Percentiles rank a stretch among this genome's conserved stretches.
Conservation (phyloP, 306 rosid species). For the Crotalaria pallida region DNA sequence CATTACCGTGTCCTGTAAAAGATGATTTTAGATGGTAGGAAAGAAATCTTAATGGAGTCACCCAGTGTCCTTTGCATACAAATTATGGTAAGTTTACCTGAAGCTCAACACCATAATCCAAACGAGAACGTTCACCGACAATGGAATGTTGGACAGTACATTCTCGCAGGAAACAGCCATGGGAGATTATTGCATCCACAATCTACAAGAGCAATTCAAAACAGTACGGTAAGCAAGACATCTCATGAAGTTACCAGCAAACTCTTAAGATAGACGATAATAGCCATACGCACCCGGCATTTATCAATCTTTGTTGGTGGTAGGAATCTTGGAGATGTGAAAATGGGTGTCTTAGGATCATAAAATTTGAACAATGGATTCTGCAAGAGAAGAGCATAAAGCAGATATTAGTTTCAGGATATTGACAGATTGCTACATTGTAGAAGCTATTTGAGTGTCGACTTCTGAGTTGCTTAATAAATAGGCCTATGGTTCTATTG, state of each 20-base stretch:
- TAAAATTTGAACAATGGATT: conserved; percentile 68
- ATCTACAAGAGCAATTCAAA: conserved; percentile 40
- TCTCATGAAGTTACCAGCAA: neutral
- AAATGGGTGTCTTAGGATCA: conserved; percentile 83
- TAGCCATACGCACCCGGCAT: conserved; percentile 51
- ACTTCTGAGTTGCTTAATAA: neutral
- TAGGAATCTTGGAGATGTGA: conserved; percentile 84
- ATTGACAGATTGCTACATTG: neutral
- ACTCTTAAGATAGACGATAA: neutral
- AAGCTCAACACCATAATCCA: conserved; percentile 77
- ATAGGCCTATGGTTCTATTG: neutral
- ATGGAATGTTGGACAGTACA: conserved; percentile 60
- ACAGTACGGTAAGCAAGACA: conserved; percentile 13
- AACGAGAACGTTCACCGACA: conserved; percentile 82
- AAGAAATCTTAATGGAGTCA: neutral
- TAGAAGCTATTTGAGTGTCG: neutral
- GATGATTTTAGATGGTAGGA: neutral
- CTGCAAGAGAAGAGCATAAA: conserved; percentile 37
- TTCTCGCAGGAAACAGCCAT: conserved; percentile 86
- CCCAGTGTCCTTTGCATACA: neutral
- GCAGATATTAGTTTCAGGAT: conserved; percentile 15
- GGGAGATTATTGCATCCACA: conserved; percentile 85
- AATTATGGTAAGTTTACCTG: conserved; percentile 43
- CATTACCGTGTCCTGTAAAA: conserved; percentile 72
- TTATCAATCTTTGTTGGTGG: conserved; percentile 94